Conservation (phyloP, 768 basidiomycete genomes). For the Lactarius tabidus region DNA sequence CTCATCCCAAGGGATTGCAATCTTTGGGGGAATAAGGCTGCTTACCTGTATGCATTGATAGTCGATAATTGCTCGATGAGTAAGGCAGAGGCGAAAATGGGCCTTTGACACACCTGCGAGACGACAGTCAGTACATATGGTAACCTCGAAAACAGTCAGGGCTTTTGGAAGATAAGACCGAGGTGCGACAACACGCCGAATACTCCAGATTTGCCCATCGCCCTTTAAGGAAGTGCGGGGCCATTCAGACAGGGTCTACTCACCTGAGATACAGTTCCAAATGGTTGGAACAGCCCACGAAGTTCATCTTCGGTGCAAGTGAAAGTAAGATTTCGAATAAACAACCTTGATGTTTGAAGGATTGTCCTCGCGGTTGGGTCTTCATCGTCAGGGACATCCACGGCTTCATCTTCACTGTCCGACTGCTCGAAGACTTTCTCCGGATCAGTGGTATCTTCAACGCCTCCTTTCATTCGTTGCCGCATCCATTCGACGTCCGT, state of each 20-base stretch:
- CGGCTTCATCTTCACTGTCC: slow-evolving; percentile 45
- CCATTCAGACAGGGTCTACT: slow-evolving; percentile 29
- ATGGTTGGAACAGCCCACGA: slow-evolving; percentile 54
- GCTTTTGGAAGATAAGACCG: slow-evolving; percentile 13
- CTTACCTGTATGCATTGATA: slow-evolving; percentile 38
- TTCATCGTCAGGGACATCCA: slow-evolving; percentile 17
- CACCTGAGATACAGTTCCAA: slow-evolving; percentile 77
- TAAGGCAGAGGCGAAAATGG: slow-evolving; percentile 4
- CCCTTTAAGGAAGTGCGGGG: slow-evolving; percentile 4
- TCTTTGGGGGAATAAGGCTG: not conserved
- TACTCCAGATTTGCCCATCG: slow-evolving; percentile 56
- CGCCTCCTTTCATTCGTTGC: slow-evolving; percentile 51
- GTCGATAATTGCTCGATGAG: slow-evolving; percentile 1
- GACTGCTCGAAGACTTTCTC: slow-evolving; percentile 60
- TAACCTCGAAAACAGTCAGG: not conserved
- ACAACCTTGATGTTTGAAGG: slow-evolving; percentile 71
- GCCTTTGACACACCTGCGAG: slow-evolving; percentile 18
- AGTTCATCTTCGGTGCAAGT: slow-evolving; percentile 74
- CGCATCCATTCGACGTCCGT: slow-evolving; percentile 78
- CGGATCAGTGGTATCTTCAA: slow-evolving; percentile 34
- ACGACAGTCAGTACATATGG: slow-evolving; percentile 12
- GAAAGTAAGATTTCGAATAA: slow-evolving; percentile 94
- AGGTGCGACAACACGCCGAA: slow-evolving; percentile 26
- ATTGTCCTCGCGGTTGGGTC: slow-evolving; percentile 45
- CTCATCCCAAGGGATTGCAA: slow-evolving; percentile 36